Percentiles rank a stretch among this genome's conserved stretches.
phyloP scores from a whole-genome alignment of 257 asterid species.

The Verbascum thapsus region DNA sequence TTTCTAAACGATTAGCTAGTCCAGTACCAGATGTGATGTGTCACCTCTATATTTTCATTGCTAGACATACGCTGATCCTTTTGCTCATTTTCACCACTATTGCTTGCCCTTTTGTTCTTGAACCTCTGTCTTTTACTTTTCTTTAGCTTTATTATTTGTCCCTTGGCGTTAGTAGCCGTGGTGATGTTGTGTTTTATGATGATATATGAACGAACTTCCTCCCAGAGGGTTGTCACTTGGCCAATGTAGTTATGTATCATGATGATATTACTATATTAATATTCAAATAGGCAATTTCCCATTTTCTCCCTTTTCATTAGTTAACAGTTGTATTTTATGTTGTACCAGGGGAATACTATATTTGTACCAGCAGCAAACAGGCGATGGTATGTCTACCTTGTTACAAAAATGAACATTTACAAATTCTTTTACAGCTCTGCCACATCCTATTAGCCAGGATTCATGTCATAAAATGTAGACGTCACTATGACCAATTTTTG shows the following conservation, averaged over 20 bases:
- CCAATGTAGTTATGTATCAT: neutral
- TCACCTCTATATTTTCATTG: too few species aligned
- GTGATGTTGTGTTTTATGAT: too few species aligned
- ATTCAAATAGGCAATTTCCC: conserved; percentile 7
- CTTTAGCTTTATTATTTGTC: conserved; percentile 5
- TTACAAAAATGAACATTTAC: conserved; percentile 5
- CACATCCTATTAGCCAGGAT: neutral
- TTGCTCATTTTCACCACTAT: too few species aligned
- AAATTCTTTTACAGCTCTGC: neutral
- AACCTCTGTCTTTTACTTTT: neutral
- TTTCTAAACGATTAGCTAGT: too few species aligned
- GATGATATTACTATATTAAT: conserved; percentile 4
- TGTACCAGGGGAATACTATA: conserved; percentile 75
- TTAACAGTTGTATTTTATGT: conserved; percentile 28
- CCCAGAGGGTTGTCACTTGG: conserved; percentile 1
- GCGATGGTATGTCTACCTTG: conserved; percentile 63
- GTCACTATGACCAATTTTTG: neutral
- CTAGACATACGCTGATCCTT: too few species aligned
- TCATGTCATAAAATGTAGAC: conserved; percentile 8
- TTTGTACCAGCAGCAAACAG: conserved; percentile 70
- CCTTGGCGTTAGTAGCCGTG: neutral
- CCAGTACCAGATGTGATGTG: too few species aligned
- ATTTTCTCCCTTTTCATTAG: conserved; percentile 22
- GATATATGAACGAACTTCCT: neutral
- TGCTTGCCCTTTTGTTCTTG: too few species aligned